Evolutionary conservation across 345 rosid genomes (phyloP).

Genomic region (Eucalyptus regnans): DNA sequence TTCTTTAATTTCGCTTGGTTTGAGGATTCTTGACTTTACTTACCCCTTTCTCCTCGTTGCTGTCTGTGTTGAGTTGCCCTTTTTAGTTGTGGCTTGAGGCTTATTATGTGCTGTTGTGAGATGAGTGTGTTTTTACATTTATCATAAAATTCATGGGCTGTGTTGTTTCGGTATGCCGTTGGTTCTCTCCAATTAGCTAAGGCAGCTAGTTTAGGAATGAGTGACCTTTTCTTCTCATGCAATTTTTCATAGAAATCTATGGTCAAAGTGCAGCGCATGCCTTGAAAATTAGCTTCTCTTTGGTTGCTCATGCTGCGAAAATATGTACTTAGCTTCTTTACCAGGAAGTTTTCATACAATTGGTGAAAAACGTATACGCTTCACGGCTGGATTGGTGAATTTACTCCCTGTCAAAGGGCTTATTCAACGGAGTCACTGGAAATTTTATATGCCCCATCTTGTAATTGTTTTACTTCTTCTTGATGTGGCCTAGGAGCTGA

Average conservation of each 20-base stretch:
- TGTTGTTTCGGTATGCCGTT: not conserved
- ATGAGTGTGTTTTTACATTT: not conserved
- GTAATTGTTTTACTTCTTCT: not conserved
- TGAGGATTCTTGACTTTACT: not conserved
- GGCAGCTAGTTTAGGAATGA: not conserved
- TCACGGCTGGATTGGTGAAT: not conserved
- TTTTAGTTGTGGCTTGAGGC: not conserved
- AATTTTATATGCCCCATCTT: not conserved
- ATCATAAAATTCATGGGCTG: not conserved
- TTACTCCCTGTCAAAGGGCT: not conserved
- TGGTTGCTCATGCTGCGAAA: not conserved
- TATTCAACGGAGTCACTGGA: not conserved
- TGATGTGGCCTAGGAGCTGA: not conserved
- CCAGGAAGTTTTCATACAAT: not conserved
- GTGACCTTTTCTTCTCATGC: not conserved
- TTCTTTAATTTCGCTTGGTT: not conserved
- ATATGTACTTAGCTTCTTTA: not conserved
- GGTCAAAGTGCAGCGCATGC: not conserved
- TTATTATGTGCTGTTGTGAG: not conserved
- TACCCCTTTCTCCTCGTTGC: not conserved
- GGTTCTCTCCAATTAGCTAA: not conserved
- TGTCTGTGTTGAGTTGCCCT: not conserved
- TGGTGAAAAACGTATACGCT: not conserved
- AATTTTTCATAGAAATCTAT: not conserved
- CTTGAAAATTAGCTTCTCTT: not conserved